A percentile compares a stretch with the other conserved stretches of the same genome.
Conservation (phyloP, 257 asterid genomes). For the Thymus quinquecostatus region DNA sequence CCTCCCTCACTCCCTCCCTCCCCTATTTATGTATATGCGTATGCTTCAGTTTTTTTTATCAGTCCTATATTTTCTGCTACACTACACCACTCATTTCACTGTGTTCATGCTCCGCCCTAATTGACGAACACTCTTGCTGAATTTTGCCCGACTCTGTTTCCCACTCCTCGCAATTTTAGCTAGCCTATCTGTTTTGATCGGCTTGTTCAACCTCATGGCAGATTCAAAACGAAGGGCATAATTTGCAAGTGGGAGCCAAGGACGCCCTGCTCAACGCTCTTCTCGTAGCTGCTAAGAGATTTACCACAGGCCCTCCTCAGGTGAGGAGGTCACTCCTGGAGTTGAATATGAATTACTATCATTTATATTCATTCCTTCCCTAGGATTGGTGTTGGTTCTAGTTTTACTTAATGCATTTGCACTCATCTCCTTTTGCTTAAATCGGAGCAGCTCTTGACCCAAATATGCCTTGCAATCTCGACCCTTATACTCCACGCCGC, state of each 20-base stretch:
- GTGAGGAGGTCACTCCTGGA: slow-evolving; percentile 36
- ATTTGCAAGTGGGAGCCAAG: slow-evolving; percentile 70
- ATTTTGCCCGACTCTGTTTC: neutral
- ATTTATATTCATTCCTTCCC: slow-evolving; percentile 1
- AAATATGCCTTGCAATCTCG: slow-evolving; percentile 90
- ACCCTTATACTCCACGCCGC: slow-evolving; percentile 74
- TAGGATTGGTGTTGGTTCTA: neutral
- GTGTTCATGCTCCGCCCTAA: slow-evolving; percentile 24
- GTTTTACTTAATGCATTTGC: slow-evolving; percentile 6
- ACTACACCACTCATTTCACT: neutral
- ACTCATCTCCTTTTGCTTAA: slow-evolving; percentile 36
- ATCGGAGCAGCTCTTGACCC: slow-evolving; percentile 78
- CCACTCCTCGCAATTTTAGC: neutral
- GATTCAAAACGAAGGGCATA: slow-evolving; percentile 76
- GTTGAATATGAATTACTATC: slow-evolving; percentile 16
- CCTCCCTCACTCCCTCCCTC: neutral
- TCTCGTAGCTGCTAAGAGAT: slow-evolving; percentile 79
- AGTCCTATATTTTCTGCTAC: neutral
- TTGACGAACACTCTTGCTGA: neutral
- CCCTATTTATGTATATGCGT: too few relatives aligned
- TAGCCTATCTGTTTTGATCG: neutral
- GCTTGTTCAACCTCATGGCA: slow-evolving; percentile 31
- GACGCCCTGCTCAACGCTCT: slow-evolving; percentile 78
- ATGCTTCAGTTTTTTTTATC: neutral
- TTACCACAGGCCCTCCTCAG: slow-evolving; percentile 88